Base-by-base conservation (phyloP, 768 basidiomycete species). In the Suillus variegatus region DNA sequence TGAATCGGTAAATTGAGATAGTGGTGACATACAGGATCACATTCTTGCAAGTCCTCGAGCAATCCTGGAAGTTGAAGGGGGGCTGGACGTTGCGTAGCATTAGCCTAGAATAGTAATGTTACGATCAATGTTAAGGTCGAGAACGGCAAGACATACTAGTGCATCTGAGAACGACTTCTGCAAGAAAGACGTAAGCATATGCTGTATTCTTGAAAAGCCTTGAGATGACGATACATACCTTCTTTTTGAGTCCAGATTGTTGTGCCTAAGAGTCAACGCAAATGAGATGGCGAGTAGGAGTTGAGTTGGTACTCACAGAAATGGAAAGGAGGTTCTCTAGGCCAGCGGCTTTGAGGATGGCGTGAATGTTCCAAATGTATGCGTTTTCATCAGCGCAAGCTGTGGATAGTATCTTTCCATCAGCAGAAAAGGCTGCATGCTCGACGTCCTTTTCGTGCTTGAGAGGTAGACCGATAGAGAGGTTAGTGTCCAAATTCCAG, bases 401-500 rank as follows among this genome's bases (percentile, higher is more conserved):
- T 20, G 52, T 54, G 28, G 52, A 32, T 32, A 54, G 52, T 14
- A 54, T 18, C 18, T 25, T 67, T 12, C 77, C 38, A 40, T 57
- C 22, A 4, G 56, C 14, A 12, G 56, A 57, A 22, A 57, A 40
- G 36, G 56, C 56, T 16, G 38, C 56, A 40, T 4, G 4, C 14
- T 38, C 12, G 2, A 57, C 56, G 2, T 22, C 20, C 4, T 14
- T 14, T 13, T 22, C n/a, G 14, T 57, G 36, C 28, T 63, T 14
- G 32, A 69, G 49, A 12, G 54, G 49, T 35, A 46, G 10, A 25
- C 46, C 41, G 25, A 67, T 44, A 16, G 52, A 22, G n/a, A 22
- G 5, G 47, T 46, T 57, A 5, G 22, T 67, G 41, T 35, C 40
- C 14, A 65, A 38, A 47, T 69, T 46, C 68, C 68, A 69, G n/a